A percentile compares a stretch with the other conserved stretches of the same genome.
Conservation (phyloP, 352 stramenopile genomes). For the Phytophthora parvispora region DNA sequence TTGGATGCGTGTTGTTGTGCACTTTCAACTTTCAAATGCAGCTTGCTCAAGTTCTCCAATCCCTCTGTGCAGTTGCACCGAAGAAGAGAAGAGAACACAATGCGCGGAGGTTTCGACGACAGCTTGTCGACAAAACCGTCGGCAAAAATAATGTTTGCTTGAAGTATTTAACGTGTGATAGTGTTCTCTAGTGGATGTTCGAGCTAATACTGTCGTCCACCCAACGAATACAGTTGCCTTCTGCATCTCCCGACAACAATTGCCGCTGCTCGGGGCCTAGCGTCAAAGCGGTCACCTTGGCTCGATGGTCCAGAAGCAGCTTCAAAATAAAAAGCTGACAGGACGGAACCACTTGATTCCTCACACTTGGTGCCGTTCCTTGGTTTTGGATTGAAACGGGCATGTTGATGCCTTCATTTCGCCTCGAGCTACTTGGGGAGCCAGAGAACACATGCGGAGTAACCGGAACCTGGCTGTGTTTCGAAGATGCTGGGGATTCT, state of each 20-base stretch:
- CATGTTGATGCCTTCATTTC: neutral
- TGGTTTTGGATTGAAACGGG: slow-evolving; percentile 18
- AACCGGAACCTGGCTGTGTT: neutral
- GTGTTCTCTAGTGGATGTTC: slow-evolving; percentile 51
- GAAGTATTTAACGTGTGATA: neutral
- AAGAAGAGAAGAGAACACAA: neutral
- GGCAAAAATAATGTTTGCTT: slow-evolving; percentile 23
- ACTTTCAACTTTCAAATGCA: no score
- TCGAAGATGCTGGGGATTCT: neutral
- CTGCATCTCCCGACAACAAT: slow-evolving; percentile 69
- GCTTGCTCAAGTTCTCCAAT: neutral
- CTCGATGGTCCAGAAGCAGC: slow-evolving; percentile 75
- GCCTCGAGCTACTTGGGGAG: slow-evolving; percentile 10
- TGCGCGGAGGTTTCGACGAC: slow-evolving; percentile 20
- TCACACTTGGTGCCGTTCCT: slow-evolving; percentile 1
- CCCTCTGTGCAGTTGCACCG: neutral
- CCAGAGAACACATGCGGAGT: neutral
- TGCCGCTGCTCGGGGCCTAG: slow-evolving; percentile 73
- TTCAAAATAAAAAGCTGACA: slow-evolving; percentile 85
- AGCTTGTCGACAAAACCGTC: slow-evolving; percentile 20
- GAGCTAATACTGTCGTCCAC: slow-evolving; percentile 80
- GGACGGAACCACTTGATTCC: slow-evolving; percentile 62
- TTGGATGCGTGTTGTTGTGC: no score
- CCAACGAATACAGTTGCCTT: slow-evolving; percentile 85
- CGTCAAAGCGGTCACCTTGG: slow-evolving; percentile 65